Evolutionary conservation across 352 stramenopile species (phyloP), one percentile per base, ranked within the genome.

Genomic region (Blastocystis sp.): DNA sequence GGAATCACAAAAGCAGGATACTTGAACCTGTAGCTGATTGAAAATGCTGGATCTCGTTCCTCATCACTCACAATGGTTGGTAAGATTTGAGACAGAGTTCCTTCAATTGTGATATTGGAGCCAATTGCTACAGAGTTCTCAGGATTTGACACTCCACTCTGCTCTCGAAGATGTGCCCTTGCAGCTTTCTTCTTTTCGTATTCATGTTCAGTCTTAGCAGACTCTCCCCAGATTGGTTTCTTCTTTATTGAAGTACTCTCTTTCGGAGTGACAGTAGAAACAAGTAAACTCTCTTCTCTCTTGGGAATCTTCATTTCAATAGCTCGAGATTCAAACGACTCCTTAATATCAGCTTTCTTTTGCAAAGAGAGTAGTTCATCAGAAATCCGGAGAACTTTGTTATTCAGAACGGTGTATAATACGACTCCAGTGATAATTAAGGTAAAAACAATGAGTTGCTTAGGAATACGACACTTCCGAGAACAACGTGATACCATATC

Each of bases 321-420:
- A 43, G 42, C 37, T n/a, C 32, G 6, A 29, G 66, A 78, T 16
- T 59, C 39, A 39, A 78, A 78, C 2, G 66, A 78, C 39, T 78
- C 43, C 21, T 56, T 59, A 16, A 54, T 59, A 78, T 78, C 66
- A 35, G 24, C 66, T n/a, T 78, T 16, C 6, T 35, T 24, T 29
- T 78, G 66, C 12, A 78, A 56, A 78, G 56, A 27, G 35, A 78
- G 39, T 32, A 78, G 24, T 32, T 78, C 66, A 57, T 78, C 43
- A 24, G 66, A 78, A 32, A 78, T 46, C 1, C 66, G 66, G 1
- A 78, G 27, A 14, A 78, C 43, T 39, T 78, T 54, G 16, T 54
- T 51, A 21, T 58, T 78, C 16, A 78, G 39, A 78, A 78, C 12
- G 24, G 35, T 59, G 32, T 78, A 78, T 7, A 78, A 16, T 35